Base-by-base conservation (phyloP, 2,329 filamentous ascomycete species). In the Chaetomiaceae sp. region DNA sequence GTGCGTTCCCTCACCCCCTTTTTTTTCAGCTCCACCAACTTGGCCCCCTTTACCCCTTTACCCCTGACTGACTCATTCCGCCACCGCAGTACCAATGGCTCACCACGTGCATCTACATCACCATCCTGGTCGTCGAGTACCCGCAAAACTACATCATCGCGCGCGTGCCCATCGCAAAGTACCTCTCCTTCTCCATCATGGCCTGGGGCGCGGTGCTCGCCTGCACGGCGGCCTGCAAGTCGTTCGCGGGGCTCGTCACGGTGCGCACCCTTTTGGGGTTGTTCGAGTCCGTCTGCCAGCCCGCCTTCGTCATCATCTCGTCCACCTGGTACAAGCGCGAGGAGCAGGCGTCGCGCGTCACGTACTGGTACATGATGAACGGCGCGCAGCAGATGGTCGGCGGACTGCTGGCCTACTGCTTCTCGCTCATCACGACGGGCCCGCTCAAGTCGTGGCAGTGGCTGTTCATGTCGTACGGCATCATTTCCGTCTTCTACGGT, bases 291-390 rank as follows among this genome's bases (percentile, higher is more conserved):
- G 80, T 81, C 34, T 87, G 83, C 64, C 84, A 88, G 65, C 86
- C 86, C 0, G 75, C 78, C 3, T 88, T 89, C 61, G 72, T 89
- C 25, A 71, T 89, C 47, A 73, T 89, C 51, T 85, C 80, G 0
- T 75, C 78, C 31, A 86, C 87, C 73, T 89, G 85, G 85, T 89
- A 89, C 67, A 81, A 80, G 55, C 75, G 84, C 31, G 79, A 85
- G 51, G 85, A 89, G 61, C 86, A 89, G 63, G 79, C 84, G 0
- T 68, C 78, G 0, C 79, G 81, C 5, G 83, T 88, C 3, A 85
- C 83, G 0, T 87, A 83, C 67, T 89, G 85, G 85, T 85, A 87
- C 67, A 87, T 87, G 81, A 89, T 88, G 84, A 89, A 89, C 64
- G 85, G 47, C 27, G 57, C 2, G 77, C 85, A 89, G 64, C 85